Evolutionary conservation across 2,329 filamentous ascomycete genomes (phyloP), one percentile per base, ranked within the genome.

Genomic region (Claviceps sp.): DNA sequence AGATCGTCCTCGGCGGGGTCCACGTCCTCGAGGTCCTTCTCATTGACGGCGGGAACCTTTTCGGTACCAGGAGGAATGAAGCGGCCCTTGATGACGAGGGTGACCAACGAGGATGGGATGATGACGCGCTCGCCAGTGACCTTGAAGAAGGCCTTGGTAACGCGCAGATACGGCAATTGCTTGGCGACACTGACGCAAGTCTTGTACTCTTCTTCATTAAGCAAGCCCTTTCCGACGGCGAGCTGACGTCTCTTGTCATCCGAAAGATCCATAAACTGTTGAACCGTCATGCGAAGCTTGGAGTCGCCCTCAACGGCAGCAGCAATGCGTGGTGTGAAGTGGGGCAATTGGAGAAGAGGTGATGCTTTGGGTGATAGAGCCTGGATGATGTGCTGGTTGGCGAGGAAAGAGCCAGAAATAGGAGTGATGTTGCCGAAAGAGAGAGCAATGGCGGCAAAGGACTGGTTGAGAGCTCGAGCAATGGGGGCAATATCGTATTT

Each of bases 111-210:
- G 53, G 86, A 88, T 6, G 93, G 90, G 36, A 91, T 95, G 62
- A 98, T 88, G 66, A 85, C 86, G 58, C 86, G 87, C 71, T 98
- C 94, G 64, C 93, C 93, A 50, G 88, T 84, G 45, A 98, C 94
- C 75, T 98, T 98, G 81, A 98, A 98, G 71, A 95, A 98, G 7
- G 89, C 88, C 71, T 89, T 94, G 62, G 88, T 88, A 11, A 98
- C 82, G 53, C 86, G 79, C 51, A 98, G 76, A 56, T 82, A 79
- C 1, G 93, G 93, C 29, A 98, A 76, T 68, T 96, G 88, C 60
- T 82, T 81, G 29, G 89, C 90, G 34, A 96, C 85, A 46, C 71
- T 70, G 54, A 95, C 75, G 39, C 85, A 86, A 43, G 83, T 78
- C 56, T 80, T 73, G 69, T 95, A 95, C 66, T 96, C 81, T 54